Base-by-base conservation (phyloP, 2,329 filamentous ascomycete genomes). In the Fusarium nisikadoi region DNA sequence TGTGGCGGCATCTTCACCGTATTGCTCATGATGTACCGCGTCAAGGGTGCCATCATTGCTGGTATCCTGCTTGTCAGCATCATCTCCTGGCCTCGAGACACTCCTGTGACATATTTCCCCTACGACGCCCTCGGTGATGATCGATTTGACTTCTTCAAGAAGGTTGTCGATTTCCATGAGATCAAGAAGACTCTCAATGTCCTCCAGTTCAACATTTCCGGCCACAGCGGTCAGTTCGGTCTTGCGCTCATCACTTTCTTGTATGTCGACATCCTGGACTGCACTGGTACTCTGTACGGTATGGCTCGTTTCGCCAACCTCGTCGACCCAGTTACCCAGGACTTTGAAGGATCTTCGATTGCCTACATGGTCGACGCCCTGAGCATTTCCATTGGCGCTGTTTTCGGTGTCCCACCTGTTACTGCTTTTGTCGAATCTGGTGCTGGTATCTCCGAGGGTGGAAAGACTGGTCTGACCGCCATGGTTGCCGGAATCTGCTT, bases 361-460 rank as follows among this genome's bases (percentile, higher is more conserved):
- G 94, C 94, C 23, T 97, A 97, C 81, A 89, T 93, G 81, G 92
- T 96, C 29, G 94, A 97, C 76, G 93, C 94, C 2, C 83, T 95
- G 42, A 83, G 83, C 75, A 94, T 97, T 75, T 93, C 93, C 2
- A 93, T 97, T 70, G 94, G 94, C 6, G 90, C 93, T 9, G 84
- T 97, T 3, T 86, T 97, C 53, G 94, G 94, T 54, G 88, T 88
- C 14, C 92, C 94, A 0, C 94, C 94, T 0, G 93, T 97, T 8
- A 97, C 94, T 2, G 93, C 94, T 14, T 97, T 94, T 78, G 91
- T 97, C 77, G 94, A 97, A 82, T 94, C 92, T n/a, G 94, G 94
- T 78, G 94, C 94, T 13, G 94, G 94, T 75, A 97, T 97, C 71
- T 93, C 93, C 0, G 94, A 97, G 81, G 94, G 94, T 56, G 94